Conservation (phyloP, 306 rosid species). For the Elaeagnus macrophylla region DNA sequence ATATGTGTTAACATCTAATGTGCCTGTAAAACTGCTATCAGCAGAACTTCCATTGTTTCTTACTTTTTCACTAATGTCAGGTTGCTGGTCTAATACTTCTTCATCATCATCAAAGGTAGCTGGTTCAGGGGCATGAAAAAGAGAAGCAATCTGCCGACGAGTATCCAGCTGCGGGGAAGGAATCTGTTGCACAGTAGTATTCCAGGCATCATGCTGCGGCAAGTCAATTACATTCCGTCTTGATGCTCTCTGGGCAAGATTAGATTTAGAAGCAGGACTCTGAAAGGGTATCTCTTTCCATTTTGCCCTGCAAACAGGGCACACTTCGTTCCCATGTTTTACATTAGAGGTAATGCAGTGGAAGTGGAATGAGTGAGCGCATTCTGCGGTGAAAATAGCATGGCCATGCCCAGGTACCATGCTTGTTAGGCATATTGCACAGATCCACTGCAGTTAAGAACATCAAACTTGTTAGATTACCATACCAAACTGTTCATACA, state of each 20-base stretch:
- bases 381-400: slow-evolving; percentile 95
- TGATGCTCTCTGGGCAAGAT: slow-evolving; percentile 30
- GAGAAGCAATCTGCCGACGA: slow-evolving; percentile 30
- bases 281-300: slow-evolving; percentile 95
- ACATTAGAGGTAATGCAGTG: slow-evolving; percentile 90
- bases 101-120: slow-evolving; percentile 68
- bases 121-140: slow-evolving; percentile 48
- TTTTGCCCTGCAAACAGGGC: slow-evolving; percentile 88
- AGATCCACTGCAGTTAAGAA: slow-evolving; percentile 44
- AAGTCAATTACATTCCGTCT: slow-evolving; percentile 32
- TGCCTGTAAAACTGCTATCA: slow-evolving; percentile 21
- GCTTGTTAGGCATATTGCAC: slow-evolving; percentile 78
- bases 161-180: slow-evolving; percentile 39
- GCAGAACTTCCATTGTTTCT: slow-evolving; percentile 17
- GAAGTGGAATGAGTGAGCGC: slow-evolving; percentile 92
- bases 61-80: slow-evolving; percentile 15
- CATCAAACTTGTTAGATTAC: slow-evolving; percentile 23
- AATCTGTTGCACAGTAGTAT: slow-evolving; percentile 32
- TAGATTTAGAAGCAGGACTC: slow-evolving; percentile 31
- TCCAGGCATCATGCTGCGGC: slow-evolving; percentile 47
- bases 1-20: slow-evolving; percentile 54
- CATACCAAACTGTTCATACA: not conserved
- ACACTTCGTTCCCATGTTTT: slow-evolving; percentile 72
- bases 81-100: slow-evolving; percentile 40
- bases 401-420: slow-evolving; percentile 76